A percentile compares a stretch with the other conserved stretches of the same genome.
Conservation (phyloP, 139 green algal genomes). For the Coelastrella sp. region DNA sequence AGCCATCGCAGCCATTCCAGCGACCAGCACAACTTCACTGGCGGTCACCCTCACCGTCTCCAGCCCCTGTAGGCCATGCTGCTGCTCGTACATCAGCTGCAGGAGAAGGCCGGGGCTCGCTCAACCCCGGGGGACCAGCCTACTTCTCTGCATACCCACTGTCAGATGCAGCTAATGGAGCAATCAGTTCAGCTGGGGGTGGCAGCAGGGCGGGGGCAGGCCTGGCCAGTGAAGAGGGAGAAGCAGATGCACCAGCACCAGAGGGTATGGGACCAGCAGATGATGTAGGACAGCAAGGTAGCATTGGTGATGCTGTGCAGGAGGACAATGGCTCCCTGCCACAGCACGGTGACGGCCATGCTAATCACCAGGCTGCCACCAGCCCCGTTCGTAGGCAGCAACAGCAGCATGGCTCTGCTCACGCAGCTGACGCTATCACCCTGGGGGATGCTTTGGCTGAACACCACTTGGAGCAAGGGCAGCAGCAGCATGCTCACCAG, state of each 20-base stretch:
- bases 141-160: background rate
- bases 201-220: constrained; percentile 16
- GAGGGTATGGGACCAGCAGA: background rate
- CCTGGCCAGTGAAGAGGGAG: constrained; percentile 25
- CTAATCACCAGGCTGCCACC: background rate
- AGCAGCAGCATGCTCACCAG: constrained; percentile 1
- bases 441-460: background rate
- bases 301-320: background rate
- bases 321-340: background rate
- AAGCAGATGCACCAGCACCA: background rate
- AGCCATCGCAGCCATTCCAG: background rate
- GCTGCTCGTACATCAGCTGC: constrained; percentile 23
- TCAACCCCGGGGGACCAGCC: background rate
- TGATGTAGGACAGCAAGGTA: background rate
- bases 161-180: constrained; percentile 1
- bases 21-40: constrained; percentile 21
- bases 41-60: constrained; percentile 34
- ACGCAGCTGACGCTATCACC: background rate
- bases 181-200: constrained; percentile 25
- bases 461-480: background rate
- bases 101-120: constrained; percentile 32
- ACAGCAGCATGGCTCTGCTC: background rate
- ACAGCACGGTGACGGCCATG: background rate
- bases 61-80: constrained; percentile 4
- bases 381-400: background rate